A percentile compares a stretch with the other conserved stretches of the same genome.
Conservation (phyloP, 2,329 filamentous ascomycete species). For the Ophiognomonia clavigignenti-juglandacearum region DNA sequence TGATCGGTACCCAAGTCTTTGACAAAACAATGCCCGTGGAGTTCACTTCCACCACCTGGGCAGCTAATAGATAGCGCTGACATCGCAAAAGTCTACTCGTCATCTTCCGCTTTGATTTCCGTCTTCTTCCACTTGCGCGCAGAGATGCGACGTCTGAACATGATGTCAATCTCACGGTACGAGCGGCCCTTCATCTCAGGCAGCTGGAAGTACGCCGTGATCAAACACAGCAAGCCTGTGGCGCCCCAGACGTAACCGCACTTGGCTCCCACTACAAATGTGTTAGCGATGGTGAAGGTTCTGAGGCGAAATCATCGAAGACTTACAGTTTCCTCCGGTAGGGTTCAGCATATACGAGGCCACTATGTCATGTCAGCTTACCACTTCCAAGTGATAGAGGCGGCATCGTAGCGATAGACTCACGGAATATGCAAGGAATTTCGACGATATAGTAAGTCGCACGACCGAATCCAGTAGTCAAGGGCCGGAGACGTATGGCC, state of each 20-base stretch:
- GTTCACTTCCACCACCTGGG: too few relatives aligned
- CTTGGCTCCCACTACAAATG: conserved; percentile 40
- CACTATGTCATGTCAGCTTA: conserved; percentile 20
- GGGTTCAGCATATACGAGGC: conserved; percentile 57
- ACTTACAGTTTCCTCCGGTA: conserved; percentile 27
- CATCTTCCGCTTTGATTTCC: conserved; percentile 51
- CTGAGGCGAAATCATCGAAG: background rate
- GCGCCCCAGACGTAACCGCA: conserved; percentile 57
- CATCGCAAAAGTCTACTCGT: conserved; percentile 60
- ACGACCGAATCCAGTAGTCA: conserved; percentile 61
- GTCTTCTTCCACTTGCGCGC: conserved; percentile 54
- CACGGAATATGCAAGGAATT: conserved; percentile 60
- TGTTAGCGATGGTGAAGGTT: conserved; percentile 22
- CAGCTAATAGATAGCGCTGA: too few relatives aligned
- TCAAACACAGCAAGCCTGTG: conserved; percentile 50
- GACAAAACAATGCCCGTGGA: too few relatives aligned
- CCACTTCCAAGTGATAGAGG: background rate
- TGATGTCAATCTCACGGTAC: conserved; percentile 58
- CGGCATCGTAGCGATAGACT: background rate
- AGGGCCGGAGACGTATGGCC: conserved; percentile 55
- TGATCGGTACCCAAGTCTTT: too few relatives aligned
- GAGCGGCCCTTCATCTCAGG: conserved; percentile 55
- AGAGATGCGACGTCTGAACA: conserved; percentile 48
- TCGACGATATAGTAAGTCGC: conserved; percentile 59
- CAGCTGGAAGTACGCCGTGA: conserved; percentile 42